Base-by-base conservation (phyloP, 208 protist genomes). In the Trypanosoma melophagium region DNA sequence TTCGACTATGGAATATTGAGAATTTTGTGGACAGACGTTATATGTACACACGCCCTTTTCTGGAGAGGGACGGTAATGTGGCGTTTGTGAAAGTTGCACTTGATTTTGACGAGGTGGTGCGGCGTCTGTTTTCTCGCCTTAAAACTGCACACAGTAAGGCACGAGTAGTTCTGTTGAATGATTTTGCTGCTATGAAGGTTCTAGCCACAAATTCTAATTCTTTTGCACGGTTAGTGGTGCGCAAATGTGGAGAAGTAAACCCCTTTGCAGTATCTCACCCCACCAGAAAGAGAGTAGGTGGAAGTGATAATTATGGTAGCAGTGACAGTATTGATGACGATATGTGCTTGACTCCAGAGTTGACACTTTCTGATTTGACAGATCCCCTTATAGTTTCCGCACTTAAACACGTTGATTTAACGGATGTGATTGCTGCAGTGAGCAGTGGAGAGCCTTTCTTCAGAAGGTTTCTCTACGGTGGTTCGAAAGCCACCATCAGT, bases 11-110 rank as follows among this genome's bases (percentile, higher is more conserved):
- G 61, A 45, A 16, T 42, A 28, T 67, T 13, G 61, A 67, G 28
- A n/a, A 21, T 19, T 67, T 67, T 58, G n/a, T 58, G 12, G 7
- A 17, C 16, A 12, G 9, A 45, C 0, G 38, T 7, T 67, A 57
- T 35, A 16, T 35, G 16, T 67, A 58, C 19, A 67, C 61, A 25
- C 38, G 58, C 16, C 61, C 61, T n/a, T 67, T 67, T 58, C n/a
- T 67, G 22, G 61, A 67, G 21, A 67, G 58, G 22, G 51, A 67
- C 21, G 21, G 38, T 38, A 50, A 16, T 12, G 51, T 58, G 35
- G 19, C 50, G 9, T 67, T 56, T 67, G 2, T 67, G 10, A 67
- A 58, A 44, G 35, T 67, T 49, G 12, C 22, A 49, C 3, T 67
- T 14, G 35, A 58, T 45, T 54, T 67, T 41, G 42, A 31, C 7